Percentiles rank a stretch among this genome's conserved stretches.
Evolutionary conservation across 805 yeast genomes (phyloP).

Genomic region (Hanseniaspora pseudoguilliermondii): DNA sequence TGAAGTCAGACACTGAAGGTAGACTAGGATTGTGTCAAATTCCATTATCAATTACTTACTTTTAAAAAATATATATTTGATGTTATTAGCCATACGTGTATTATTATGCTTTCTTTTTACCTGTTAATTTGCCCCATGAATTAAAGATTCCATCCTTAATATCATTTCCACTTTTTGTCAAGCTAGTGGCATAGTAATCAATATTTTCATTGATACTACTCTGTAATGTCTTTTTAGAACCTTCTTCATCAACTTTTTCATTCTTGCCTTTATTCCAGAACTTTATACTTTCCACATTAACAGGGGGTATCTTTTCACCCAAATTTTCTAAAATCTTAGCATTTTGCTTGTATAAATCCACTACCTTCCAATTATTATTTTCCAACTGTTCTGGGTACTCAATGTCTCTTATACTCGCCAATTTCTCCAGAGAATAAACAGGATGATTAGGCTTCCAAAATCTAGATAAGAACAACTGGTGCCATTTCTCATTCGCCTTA

Average conservation of each 20-base stretch:
- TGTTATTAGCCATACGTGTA: no score
- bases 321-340: not conserved
- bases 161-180: not conserved
- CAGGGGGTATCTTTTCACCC: not conserved
- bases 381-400: not conserved
- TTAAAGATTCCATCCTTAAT: not conserved
- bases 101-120: not conserved
- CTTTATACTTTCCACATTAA: not conserved
- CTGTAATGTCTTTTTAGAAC: not conserved
- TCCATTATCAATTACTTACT: not conserved
- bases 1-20: not conserved
- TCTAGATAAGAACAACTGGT: not conserved
- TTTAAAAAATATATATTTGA: not conserved
- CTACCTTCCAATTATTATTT: not conserved
- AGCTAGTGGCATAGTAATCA: not conserved
- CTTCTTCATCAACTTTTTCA: not conserved
- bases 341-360: not conserved
- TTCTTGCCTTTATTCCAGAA: not conserved
- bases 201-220: not conserved
- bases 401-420: not conserved
- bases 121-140: not conserved
- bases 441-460: constrained; percentile 12
- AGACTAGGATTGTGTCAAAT: not conserved
- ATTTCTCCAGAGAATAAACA: not conserved
- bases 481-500: not conserved